Conservation (phyloP, 768 basidiomycete species). For the Rhizopogon rudus region DNA sequence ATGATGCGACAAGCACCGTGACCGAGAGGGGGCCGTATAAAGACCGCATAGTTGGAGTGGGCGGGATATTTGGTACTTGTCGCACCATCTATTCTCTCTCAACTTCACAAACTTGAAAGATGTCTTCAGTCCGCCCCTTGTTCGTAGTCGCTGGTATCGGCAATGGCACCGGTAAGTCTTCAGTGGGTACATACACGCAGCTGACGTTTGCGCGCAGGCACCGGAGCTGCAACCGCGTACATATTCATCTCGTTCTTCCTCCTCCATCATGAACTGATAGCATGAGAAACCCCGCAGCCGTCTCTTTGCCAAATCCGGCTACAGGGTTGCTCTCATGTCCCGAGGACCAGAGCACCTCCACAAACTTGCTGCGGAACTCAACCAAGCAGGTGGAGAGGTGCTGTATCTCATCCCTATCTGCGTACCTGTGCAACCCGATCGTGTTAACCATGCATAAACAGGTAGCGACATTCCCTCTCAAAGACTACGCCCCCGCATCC, state of each 20-base stretch:
- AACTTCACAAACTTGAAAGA: conserved; percentile 4
- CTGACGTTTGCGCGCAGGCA: conserved; percentile 30
- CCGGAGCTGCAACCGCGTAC: conserved; percentile 57
- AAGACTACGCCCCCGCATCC: conserved; percentile 43
- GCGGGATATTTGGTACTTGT: neutral
- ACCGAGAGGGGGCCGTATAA: conserved; percentile 9
- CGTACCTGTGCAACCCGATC: neutral
- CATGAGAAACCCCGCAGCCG: conserved; percentile 34
- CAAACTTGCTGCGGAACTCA: conserved; percentile 51
- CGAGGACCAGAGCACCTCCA: conserved; percentile 49
- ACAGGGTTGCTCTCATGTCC: conserved; percentile 62
- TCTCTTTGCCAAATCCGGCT: conserved; percentile 56
- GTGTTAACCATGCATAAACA: conserved; percentile 16
- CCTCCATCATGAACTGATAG: neutral
- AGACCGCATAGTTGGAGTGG: neutral
- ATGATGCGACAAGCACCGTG: neutral
- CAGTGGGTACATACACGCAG: neutral
- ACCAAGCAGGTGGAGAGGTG: conserved; percentile 54
- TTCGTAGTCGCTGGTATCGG: conserved; percentile 56
- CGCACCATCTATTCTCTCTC: neutral
- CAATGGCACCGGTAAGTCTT: conserved; percentile 29
- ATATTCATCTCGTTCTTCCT: conserved; percentile 11
- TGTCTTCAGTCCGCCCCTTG: conserved; percentile 39
- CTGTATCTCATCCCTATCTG: neutral
- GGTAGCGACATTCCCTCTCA: conserved; percentile 55